A percentile compares a stretch with the other conserved stretches of the same genome.
These are phyloP conservation scores for Esteya vermicola DNA, from an alignment of 2,329 filamentous ascomycete genomes.

Conservation along the genomic window DNA sequence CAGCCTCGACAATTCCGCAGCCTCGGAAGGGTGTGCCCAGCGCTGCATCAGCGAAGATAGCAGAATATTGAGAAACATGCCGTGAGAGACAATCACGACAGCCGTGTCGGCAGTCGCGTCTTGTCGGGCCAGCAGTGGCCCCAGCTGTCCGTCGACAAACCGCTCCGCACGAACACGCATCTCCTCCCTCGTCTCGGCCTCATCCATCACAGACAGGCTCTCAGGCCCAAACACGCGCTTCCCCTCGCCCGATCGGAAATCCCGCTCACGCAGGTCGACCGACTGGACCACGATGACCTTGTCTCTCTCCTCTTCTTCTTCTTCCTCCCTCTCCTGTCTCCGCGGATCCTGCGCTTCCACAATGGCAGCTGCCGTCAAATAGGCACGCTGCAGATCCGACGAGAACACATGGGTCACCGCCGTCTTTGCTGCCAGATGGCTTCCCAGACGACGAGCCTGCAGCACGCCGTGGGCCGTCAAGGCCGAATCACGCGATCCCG, in stretches of 20 bases:
- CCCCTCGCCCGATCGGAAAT: slow-evolving; percentile 61
- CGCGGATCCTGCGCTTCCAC: slow-evolving; percentile 35
- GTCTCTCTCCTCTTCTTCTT: neutral
- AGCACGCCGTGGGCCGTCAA: slow-evolving; percentile 71
- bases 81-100: slow-evolving; percentile 66
- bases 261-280: slow-evolving; percentile 50
- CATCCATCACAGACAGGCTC: slow-evolving; percentile 14
- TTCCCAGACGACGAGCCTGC: slow-evolving; percentile 59
- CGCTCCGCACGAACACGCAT: slow-evolving; percentile 49
- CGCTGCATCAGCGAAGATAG: slow-evolving; percentile 47
- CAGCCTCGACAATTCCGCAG: slow-evolving; percentile 11
- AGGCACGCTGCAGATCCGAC: slow-evolving; percentile 63
- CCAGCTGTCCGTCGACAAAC: slow-evolving; percentile 53
- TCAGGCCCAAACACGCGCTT: slow-evolving; percentile 30
- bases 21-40: too few species aligned
- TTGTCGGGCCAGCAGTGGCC: slow-evolving; percentile 33
- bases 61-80: slow-evolving; percentile 60
- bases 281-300: slow-evolving; percentile 21
- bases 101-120: slow-evolving; percentile 16
- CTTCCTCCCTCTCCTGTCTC: neutral
- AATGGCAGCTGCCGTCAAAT: slow-evolving; percentile 55
- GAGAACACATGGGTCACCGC: slow-evolving; percentile 35
- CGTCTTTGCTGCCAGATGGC: slow-evolving; percentile 33
- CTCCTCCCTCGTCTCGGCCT: slow-evolving; percentile 52
- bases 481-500: slow-evolving; percentile 65